Conservation (phyloP, 768 basidiomycete species). For the Tylopilus vinaceipallidus region DNA sequence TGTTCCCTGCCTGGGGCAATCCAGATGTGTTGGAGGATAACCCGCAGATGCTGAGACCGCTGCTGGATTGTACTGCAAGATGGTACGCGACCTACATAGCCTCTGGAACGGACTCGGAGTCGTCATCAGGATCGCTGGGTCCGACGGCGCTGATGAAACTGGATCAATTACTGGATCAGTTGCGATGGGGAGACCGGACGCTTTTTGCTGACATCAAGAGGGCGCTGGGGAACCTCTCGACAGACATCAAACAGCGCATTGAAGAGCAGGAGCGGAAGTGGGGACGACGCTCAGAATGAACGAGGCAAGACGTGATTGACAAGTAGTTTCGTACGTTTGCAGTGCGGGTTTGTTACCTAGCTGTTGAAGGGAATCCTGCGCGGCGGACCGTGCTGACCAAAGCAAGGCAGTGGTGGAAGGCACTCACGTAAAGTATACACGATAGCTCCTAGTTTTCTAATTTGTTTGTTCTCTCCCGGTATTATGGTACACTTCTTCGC, state of each 20-base stretch:
- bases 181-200: background rate
- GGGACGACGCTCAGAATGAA: no score
- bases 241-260: background rate
- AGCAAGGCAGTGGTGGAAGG: no score
- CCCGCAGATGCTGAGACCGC: constrained; percentile 3
- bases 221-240: background rate
- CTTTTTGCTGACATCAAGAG: constrained; percentile 2
- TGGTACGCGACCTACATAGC: background rate
- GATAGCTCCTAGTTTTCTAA: no score
- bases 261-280: background rate
- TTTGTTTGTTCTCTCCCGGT: no score
- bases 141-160: background rate
- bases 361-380: no score
- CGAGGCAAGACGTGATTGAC: background rate
- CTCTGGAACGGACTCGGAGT: background rate
- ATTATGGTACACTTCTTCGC: no score
- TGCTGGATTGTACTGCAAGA: background rate
- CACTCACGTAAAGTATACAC: no score
- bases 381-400: no score
- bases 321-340: background rate
- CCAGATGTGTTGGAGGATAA: constrained; percentile 4
- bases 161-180: background rate
- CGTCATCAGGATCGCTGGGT: background rate
- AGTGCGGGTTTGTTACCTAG: no score
- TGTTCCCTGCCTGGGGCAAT: constrained; percentile 6